phyloP scores from a whole-genome alignment of 108 stramenopile species.

The Cyclotella kingstonii region DNA sequence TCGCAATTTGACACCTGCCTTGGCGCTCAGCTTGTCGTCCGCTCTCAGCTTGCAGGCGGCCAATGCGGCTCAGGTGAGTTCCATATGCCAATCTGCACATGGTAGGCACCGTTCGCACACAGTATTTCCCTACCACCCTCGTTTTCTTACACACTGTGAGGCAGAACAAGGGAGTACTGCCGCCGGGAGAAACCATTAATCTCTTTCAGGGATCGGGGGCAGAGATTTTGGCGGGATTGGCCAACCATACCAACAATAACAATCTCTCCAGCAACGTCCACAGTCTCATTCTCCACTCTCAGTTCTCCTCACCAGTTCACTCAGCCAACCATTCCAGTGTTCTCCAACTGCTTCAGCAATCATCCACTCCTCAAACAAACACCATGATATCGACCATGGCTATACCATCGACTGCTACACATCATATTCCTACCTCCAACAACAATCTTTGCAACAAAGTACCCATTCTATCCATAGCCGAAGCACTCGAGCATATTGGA shows the following conservation, averaged over 20 bases:
- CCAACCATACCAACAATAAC: too few relatives aligned
- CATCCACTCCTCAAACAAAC: constrained; percentile 10
- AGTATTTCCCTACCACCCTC: too few relatives aligned
- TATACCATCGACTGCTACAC: background rate
- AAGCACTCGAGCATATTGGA: constrained; percentile 33
- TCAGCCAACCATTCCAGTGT: background rate
- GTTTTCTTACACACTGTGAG: too few relatives aligned
- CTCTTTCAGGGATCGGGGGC: constrained; percentile 10
- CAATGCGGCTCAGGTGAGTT: constrained; percentile 19
- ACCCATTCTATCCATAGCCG: constrained; percentile 36
- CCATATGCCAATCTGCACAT: too few relatives aligned
- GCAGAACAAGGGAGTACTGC: constrained; percentile 13
- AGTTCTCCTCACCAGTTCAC: constrained; percentile 4
- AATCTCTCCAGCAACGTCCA: constrained; percentile 6
- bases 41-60: constrained; percentile 50
- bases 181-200: constrained; percentile 18
- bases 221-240: constrained; percentile 5
- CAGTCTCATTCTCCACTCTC: constrained; percentile 5
- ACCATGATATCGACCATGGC: background rate
- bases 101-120: too few relatives aligned
- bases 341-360: constrained; percentile 13
- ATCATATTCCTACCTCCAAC: too few relatives aligned
- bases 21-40: constrained; percentile 60
- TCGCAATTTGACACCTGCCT: constrained; percentile 54
- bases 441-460: background rate